Conservation (phyloP, 352 stramenopile species). For the Lagenidium giganteum region DNA sequence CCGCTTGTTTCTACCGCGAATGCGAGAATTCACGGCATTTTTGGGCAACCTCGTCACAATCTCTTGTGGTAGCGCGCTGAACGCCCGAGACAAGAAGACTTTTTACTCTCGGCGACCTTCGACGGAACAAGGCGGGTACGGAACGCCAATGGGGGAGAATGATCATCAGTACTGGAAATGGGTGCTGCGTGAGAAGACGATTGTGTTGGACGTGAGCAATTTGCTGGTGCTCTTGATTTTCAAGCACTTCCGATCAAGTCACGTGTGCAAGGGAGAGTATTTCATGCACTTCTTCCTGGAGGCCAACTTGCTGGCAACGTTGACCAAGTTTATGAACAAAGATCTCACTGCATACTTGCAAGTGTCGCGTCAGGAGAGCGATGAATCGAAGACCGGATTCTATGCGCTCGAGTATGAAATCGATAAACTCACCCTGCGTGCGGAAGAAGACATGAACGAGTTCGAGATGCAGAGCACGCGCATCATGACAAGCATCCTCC, state of each 20-base stretch:
- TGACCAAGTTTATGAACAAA: slow-evolving; percentile 88
- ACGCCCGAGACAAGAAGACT: slow-evolving; percentile 75
- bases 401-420: slow-evolving; percentile 53
- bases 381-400: slow-evolving; percentile 50
- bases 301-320: slow-evolving; percentile 54
- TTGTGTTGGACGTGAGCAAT: slow-evolving; percentile 70
- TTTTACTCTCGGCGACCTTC: slow-evolving; percentile 68
- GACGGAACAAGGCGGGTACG: slow-evolving; percentile 34
- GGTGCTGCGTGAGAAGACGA: slow-evolving; percentile 76
- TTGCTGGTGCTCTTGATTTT: slow-evolving; percentile 61
- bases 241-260: slow-evolving; percentile 73
- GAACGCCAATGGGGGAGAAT: slow-evolving; percentile 34
- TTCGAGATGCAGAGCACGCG: slow-evolving; percentile 60
- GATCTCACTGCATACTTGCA: slow-evolving; percentile 77
- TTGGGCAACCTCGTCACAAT: slow-evolving; percentile 63
- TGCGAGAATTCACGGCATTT: slow-evolving; percentile 63
- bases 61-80: slow-evolving; percentile 58
- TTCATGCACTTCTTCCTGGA: slow-evolving; percentile 80
- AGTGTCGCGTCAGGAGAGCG: slow-evolving; percentile 45
- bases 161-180: slow-evolving; percentile 78
- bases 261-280: slow-evolving; percentile 75
- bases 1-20: slow-evolving; percentile 63
- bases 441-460: slow-evolving; percentile 68
- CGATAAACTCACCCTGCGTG: slow-evolving; percentile 48
- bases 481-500: slow-evolving; percentile 72